Evolutionary conservation across 768 basidiomycete species (phyloP).

Genomic region (Lactifluus subvellereus): DNA sequence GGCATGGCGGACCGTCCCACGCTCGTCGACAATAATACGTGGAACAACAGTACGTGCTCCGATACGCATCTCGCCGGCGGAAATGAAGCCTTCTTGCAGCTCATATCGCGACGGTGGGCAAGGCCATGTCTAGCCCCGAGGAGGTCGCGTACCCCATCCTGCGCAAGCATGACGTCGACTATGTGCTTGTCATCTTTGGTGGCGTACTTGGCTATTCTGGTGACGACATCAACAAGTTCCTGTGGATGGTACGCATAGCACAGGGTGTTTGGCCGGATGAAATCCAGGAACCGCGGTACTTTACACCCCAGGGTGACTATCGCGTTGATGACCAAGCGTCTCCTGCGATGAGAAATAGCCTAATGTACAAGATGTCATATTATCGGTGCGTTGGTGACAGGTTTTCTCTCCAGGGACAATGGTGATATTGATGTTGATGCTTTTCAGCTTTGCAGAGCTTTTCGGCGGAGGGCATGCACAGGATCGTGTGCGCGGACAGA

Average conservation of each 20-base stretch:
- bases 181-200: conserved; percentile 96
- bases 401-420: neutral
- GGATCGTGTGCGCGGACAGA: conserved; percentile 89
- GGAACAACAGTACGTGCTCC: conserved; percentile 87
- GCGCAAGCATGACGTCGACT: conserved; percentile 95
- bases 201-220: conserved; percentile 95
- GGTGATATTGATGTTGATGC: conserved; percentile 1
- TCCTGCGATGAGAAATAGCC: conserved; percentile 83
- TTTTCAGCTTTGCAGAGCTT: conserved; percentile 71
- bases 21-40: conserved; percentile 97
- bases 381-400: conserved; percentile 55
- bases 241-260: conserved; percentile 96
- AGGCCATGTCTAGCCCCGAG: conserved; percentile 92
- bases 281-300: conserved; percentile 92
- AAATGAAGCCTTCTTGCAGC: conserved; percentile 40
- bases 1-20: conserved; percentile 98
- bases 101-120: conserved; percentile 98
- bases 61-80: neutral
- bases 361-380: conserved; percentile 99
- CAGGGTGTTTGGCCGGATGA: conserved; percentile 99
- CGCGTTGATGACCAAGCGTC: conserved; percentile 83
- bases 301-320: conserved; percentile 90
- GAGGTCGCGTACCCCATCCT: conserved; percentile 97
- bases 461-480: conserved; percentile 68
- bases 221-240: conserved; percentile 99